These are phyloP conservation scores for Cercospora beticola DNA, from an alignment of 2,329 filamentous ascomycete species.

Conservation along the genomic window DNA sequence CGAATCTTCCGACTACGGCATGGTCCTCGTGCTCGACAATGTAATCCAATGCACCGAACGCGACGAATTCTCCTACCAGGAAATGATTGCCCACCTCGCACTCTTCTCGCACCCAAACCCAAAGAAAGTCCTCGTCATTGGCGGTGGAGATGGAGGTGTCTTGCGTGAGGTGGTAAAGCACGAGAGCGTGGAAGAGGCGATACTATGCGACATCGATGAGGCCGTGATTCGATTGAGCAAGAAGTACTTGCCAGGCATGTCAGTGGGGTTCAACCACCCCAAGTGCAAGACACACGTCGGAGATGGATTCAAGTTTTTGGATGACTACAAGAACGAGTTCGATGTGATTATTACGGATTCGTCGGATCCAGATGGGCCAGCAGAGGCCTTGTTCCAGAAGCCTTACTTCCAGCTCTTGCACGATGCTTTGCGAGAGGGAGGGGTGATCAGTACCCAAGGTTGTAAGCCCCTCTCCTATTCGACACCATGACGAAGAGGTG, in stretches of 20 bases:
- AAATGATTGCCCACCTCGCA: slow-evolving; percentile 99
- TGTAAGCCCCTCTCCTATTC: slow-evolving; percentile 69
- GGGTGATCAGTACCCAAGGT: slow-evolving; percentile 99
- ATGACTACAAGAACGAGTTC: slow-evolving; percentile 94
- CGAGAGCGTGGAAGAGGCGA: slow-evolving; percentile 91
- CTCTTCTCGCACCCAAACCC: slow-evolving; percentile 98
- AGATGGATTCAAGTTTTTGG: slow-evolving; percentile 98
- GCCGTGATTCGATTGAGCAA: slow-evolving; percentile 98
- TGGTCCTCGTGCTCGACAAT: slow-evolving; percentile 94
- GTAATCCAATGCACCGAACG: slow-evolving; percentile 98
- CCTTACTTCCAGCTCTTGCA: slow-evolving; percentile 94
- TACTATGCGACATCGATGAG: slow-evolving; percentile 98
- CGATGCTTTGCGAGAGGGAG: slow-evolving; percentile 86
- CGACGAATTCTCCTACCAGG: slow-evolving; percentile 95
- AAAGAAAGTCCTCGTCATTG: slow-evolving; percentile 97
- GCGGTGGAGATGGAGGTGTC: slow-evolving; percentile 94
- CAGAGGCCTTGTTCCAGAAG: slow-evolving; percentile 96
- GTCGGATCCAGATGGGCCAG: slow-evolving; percentile 93
- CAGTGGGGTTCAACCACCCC: slow-evolving; percentile 84
- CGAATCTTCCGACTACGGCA: slow-evolving; percentile 95
- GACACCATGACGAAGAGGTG: slow-evolving; percentile 45
- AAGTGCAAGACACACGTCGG: slow-evolving; percentile 90
- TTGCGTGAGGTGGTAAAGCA: slow-evolving; percentile 99
- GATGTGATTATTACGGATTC: slow-evolving; percentile 99
- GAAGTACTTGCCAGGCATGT: slow-evolving; percentile 94